These are phyloP conservation scores for Aspergillus brunneoviolaceus DNA, from an alignment of 2,329 filamentous ascomycete genomes.

Conservation along the genomic window DNA sequence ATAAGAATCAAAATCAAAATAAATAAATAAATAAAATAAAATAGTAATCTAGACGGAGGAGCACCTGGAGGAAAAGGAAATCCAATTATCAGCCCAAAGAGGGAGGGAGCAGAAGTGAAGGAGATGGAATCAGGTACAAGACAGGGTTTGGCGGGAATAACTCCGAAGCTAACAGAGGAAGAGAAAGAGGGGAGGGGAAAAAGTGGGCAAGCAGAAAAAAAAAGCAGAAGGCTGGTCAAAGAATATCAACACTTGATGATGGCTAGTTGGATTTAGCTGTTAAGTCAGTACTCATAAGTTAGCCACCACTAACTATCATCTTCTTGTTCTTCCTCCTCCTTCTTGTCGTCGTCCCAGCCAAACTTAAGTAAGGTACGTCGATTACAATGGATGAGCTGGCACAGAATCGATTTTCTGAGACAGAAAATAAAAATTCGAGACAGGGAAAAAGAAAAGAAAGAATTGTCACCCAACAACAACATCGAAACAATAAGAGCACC, in stretches of 20 bases:
- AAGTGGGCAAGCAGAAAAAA: neutral
- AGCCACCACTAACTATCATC: neutral
- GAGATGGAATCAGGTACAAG: constrained; percentile 8
- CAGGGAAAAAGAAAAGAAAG: neutral
- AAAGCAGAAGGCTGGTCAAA: constrained; percentile 26
- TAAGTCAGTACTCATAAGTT: neutral
- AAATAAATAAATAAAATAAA: neutral
- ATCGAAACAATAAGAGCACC: neutral
- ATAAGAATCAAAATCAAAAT: neutral
- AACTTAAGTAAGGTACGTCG: constrained; percentile 2
- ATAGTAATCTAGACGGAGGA: neutral
- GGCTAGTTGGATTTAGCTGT: neutral
- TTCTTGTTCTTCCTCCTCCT: neutral
- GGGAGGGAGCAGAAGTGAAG: neutral
- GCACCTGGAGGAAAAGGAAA: neutral
- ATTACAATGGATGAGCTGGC: constrained; percentile 3
- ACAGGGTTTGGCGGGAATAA: constrained; percentile 3
- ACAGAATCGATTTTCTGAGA: neutral
- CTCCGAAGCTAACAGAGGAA: neutral
- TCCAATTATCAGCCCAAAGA: neutral
- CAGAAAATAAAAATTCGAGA: neutral
- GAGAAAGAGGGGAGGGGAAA: constrained; percentile 7
- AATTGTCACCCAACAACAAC: neutral
- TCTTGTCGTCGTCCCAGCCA: neutral
- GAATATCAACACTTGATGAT: neutral